Evolutionary conservation across 2,329 filamentous ascomycete species (phyloP), one percentile per base, ranked within the genome.

Genomic region (Cadophora luteo-olivacea): DNA sequence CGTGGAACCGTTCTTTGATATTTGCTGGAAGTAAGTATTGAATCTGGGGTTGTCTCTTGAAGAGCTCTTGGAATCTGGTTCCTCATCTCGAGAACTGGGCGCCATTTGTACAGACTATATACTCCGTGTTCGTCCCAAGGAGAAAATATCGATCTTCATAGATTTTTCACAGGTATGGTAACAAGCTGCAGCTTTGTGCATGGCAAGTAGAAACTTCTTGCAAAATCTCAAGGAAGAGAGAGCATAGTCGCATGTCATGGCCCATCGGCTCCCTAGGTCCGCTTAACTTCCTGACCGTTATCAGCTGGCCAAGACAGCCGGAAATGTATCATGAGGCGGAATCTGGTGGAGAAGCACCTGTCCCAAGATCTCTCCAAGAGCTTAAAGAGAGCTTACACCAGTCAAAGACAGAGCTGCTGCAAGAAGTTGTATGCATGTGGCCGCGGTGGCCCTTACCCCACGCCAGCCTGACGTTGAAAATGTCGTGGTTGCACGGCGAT

Each of bases 31-130:
- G 51, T 45, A 14, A 38, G 52, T 36, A 7, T 6, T 61, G 33
- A 19, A 61, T 38, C 29, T 22, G 16, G 45, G 51, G 3, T 25
- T 49, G 51, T 2, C 38, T 55, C 29, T 32, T n/a, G 51, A 64
- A n/a, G 41, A 67, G 29, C 58, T 68, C 14, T 57, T 61, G 36
- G 51, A 62, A 55, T 58, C 48, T 69, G 65, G 41, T 61, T 19
- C 38, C 66, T 64, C 65, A 68, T 69, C 49, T 66, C 61, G 14
- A 41, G 45, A 38, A 38, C 36, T 29, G 52, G 61, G 29, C 24
- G 54, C 24, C 41, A 58, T 60, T 38, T 45, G 33, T 22, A 60
- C 25, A 25, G 14, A 22, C 45, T 65, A 65, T 65, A 60, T 60
- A 60, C 22, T 60, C n/a, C 14, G 32, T 14, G 41, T 24, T n/a